These are phyloP conservation scores for Camelina sativa DNA, from an alignment of 345 rosid genomes.

Conservation along the genomic window DNA sequence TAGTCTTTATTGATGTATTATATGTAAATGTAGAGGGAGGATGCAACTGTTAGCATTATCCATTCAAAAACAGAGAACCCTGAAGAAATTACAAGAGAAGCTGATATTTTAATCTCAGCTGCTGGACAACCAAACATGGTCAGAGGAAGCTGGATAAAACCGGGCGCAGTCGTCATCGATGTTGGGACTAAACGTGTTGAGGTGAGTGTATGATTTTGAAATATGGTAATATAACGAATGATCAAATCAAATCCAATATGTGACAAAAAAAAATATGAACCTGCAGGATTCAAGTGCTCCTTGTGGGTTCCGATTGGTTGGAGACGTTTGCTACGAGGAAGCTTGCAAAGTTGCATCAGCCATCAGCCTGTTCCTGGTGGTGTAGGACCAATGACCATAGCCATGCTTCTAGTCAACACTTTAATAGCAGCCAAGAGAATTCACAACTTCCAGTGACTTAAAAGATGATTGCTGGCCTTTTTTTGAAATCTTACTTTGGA, in stretches of 20 bases:
- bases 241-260: background rate
- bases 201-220: slow-evolving; percentile 45
- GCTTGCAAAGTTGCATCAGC: too few relatives aligned
- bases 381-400: too few relatives aligned
- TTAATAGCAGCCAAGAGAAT: too few relatives aligned
- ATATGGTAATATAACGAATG: background rate
- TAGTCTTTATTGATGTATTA: background rate
- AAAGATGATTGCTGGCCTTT: too few relatives aligned
- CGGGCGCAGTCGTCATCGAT: slow-evolving; percentile 85
- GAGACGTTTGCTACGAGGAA: too few relatives aligned
- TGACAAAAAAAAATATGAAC: slow-evolving; percentile 10
- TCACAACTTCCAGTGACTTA: too few relatives aligned
- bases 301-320: too few relatives aligned
- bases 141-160: slow-evolving; percentile 83
- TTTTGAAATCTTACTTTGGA: too few relatives aligned
- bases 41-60: slow-evolving; percentile 70
- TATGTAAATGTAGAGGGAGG: slow-evolving; percentile 64
- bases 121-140: slow-evolving; percentile 86
- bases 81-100: slow-evolving; percentile 65
- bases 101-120: slow-evolving; percentile 75
- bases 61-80: slow-evolving; percentile 79
- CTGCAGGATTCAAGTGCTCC: slow-evolving; percentile 52
- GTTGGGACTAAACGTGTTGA: slow-evolving; percentile 87
- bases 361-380: too few relatives aligned
- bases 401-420: too few relatives aligned